These are phyloP conservation scores for Alternaria hordeiaustralica DNA, from an alignment of 2,329 filamentous ascomycete species.

Conservation along the genomic window DNA sequence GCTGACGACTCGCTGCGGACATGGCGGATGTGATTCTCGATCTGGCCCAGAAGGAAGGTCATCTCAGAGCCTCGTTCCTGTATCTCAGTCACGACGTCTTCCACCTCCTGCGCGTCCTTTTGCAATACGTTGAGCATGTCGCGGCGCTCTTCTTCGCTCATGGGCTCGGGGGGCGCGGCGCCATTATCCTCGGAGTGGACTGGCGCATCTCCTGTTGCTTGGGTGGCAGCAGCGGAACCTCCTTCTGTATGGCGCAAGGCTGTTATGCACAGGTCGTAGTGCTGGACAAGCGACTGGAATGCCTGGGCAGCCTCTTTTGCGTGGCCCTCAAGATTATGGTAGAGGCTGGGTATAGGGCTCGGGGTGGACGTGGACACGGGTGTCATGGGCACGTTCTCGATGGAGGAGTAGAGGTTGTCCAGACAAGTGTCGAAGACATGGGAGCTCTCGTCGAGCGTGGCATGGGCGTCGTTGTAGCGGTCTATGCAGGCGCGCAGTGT, in stretches of 20 bases:
- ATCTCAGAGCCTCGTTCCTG: slow-evolving; percentile 77
- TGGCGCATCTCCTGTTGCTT: slow-evolving; percentile 47
- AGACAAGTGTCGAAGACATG: slow-evolving; percentile 77
- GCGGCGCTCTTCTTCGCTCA: slow-evolving; percentile 75
- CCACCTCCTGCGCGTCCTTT: slow-evolving; percentile 70
- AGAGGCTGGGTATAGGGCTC: slow-evolving; percentile 55
- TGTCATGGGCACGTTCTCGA: slow-evolving; percentile 41
- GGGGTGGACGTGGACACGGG: slow-evolving; percentile 38
- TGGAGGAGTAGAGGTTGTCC: slow-evolving; percentile 44
- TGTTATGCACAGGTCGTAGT: slow-evolving; percentile 92
- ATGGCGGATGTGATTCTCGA: slow-evolving; percentile 68
- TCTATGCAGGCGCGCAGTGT: slow-evolving; percentile 74
- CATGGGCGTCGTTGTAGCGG: slow-evolving; percentile 72
- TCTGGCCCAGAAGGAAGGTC: slow-evolving; percentile 70
- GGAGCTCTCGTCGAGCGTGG: slow-evolving; percentile 60
- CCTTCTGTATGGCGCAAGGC: slow-evolving; percentile 87
- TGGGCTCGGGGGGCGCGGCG: slow-evolving; percentile 66
- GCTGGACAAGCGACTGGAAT: slow-evolving; percentile 79
- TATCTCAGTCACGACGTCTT: slow-evolving; percentile 71
- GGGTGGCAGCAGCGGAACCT: slow-evolving; percentile 56
- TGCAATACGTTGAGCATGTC: slow-evolving; percentile 85
- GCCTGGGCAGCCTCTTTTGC: slow-evolving; percentile 83
- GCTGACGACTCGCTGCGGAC: slow-evolving; percentile 63
- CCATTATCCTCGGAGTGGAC: slow-evolving; percentile 35
- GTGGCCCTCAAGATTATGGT: slow-evolving; percentile 68